Evolutionary conservation across 306 rosid genomes (phyloP), one percentile per base, ranked within the genome.

Genomic region (Vicia villosa): DNA sequence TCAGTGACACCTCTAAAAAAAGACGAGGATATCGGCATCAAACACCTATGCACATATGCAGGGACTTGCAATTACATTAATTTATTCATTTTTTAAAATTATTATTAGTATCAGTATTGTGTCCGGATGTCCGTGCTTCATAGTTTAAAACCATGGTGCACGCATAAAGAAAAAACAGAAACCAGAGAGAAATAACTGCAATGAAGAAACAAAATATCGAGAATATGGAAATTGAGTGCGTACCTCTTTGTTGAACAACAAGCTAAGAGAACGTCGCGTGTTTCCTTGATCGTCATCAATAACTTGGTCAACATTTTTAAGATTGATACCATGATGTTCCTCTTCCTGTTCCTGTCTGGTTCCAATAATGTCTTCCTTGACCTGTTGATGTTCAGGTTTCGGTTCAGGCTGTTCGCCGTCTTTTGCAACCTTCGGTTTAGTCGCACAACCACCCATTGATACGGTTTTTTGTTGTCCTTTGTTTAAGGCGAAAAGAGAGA

Each of bases 361-460:
- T 30, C 49, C 36, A 45, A 26, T 41, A 10, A 0, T 20, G 34
- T 36, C n/a, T 3, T 82, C 79, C 37, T 59, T 70, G 36, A 13
- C 46, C 0, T 6, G 38, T 7, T 34, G 38, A 34, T 20, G 68
- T 74, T 74, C 67, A 0, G 80, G 82, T 20, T 74, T 70, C 0
- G 89, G 83, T 28, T 69, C 68, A 6, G 75, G 77, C 3, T 7
- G 10, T 70, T 74, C 66, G 3, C 32, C 80, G 1, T 66, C 82
- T 66, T 79, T 77, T 0, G 34, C 40, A 5, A 83, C 89, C 79
- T 70, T 83, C 0, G 95, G 91, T 70, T 88, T 88, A 1, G 91
- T 82, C 0, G 91, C 89, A 57, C 95, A 88, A 36, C 82, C 95
- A 30, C 95, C 95, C 95, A 88, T 88, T 55, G 5, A 8, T 32